Percentiles rank a stretch among this genome's conserved stretches.
Conservation (phyloP, 768 basidiomycete genomes). For the Cantharellus cinnabarinus region DNA sequence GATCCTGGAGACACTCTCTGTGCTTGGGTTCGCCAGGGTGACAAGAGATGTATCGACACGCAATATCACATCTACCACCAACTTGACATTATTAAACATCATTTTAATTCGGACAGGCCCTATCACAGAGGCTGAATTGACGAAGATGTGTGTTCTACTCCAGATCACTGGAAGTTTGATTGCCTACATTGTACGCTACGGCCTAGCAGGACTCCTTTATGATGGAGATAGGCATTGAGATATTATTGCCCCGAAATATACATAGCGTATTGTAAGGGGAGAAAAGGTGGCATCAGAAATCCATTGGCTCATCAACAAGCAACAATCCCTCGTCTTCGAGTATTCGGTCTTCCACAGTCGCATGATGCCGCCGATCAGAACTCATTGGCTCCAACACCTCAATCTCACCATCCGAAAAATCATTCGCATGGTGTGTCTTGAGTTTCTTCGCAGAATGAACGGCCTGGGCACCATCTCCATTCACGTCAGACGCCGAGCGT, state of each 20-base stretch:
- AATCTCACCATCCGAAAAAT: not conserved
- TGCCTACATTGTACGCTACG: conserved; percentile 79
- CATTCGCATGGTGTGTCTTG: not conserved
- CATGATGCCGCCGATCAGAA: not conserved
- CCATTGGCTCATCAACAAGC: not conserved
- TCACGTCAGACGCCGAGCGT: not conserved
- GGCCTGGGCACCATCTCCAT: not conserved
- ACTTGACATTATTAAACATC: conserved; percentile 80
- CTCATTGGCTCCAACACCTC: not conserved
- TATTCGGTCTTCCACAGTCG: not conserved
- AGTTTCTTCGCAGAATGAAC: not conserved
- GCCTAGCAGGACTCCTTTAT: conserved; percentile 72
- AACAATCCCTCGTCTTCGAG: not conserved
- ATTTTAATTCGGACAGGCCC: conserved; percentile 64
- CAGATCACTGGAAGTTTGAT: conserved; percentile 63
- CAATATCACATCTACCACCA: conserved; percentile 50
- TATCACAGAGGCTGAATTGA: conserved; percentile 67
- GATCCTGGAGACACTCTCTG: conserved; percentile 37
- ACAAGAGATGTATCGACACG: conserved; percentile 21
- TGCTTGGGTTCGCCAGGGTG: conserved; percentile 46
- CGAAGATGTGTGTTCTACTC: conserved; percentile 45
- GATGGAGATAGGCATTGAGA: conserved; percentile 66
- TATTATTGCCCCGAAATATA: not conserved
- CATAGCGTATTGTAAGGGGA: too few relatives aligned
- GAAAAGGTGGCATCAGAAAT: too few relatives aligned